Evolutionary conservation across 768 basidiomycete genomes (phyloP).

Genomic region (Postia placenta): DNA sequence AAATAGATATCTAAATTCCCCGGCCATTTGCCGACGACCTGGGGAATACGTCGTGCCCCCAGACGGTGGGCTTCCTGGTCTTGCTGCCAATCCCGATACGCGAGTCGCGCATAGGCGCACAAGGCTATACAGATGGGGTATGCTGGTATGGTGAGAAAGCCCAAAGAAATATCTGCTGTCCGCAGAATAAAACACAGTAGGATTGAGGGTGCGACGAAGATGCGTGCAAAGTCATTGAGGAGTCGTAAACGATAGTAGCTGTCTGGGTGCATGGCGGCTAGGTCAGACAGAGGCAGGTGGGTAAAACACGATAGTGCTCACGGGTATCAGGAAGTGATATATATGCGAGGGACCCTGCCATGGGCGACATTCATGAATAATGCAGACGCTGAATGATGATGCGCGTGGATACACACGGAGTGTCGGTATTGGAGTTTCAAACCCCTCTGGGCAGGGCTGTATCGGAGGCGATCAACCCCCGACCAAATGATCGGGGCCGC

Average conservation of each 20-base stretch:
- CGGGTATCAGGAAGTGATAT: too few species aligned
- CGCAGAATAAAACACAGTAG: slow-evolving; percentile 27
- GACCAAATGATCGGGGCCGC: not conserved
- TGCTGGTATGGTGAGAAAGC: slow-evolving; percentile 29
- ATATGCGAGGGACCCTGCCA: too few species aligned
- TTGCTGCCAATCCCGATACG: slow-evolving; percentile 32
- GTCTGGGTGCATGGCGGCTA: slow-evolving; percentile 12
- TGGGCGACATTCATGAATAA: too few species aligned
- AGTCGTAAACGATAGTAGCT: slow-evolving; percentile 43
- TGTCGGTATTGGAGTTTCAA: not conserved
- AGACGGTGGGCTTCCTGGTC: slow-evolving; percentile 38
- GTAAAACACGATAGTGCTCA: too few species aligned
- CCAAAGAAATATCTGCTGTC: slow-evolving; percentile 26
- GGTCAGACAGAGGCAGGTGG: not conserved
- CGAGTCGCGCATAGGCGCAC: slow-evolving; percentile 32
- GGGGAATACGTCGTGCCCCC: slow-evolving; percentile 47
- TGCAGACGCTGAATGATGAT: not conserved
- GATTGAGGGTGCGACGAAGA: slow-evolving; percentile 36
- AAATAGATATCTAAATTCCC: slow-evolving; percentile 72
- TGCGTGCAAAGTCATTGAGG: slow-evolving; percentile 37
- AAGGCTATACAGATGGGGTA: slow-evolving; percentile 37
- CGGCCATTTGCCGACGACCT: slow-evolving; percentile 65
- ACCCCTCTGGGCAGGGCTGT: not conserved
- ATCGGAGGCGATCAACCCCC: not conserved
- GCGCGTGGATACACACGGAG: too few species aligned